These are phyloP conservation scores for Luffa acutangula DNA, from an alignment of 306 rosid genomes.

Conservation along the genomic window DNA sequence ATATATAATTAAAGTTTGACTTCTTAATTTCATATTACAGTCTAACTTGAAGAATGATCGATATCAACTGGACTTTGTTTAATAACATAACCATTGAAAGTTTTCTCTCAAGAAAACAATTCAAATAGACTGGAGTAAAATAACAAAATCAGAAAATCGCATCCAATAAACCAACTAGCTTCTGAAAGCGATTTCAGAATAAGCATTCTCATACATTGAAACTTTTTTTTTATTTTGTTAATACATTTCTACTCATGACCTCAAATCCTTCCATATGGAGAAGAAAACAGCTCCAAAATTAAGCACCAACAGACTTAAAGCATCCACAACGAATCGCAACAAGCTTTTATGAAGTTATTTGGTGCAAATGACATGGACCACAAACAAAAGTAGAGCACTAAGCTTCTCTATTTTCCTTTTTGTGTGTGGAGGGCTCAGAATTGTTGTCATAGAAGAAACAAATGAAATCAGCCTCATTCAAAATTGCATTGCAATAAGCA, in stretches of 20 bases:
- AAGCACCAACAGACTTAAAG: neutral
- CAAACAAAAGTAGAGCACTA: neutral
- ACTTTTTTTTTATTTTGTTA: neutral
- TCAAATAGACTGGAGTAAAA: neutral
- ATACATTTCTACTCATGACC: neutral
- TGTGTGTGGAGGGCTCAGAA: neutral
- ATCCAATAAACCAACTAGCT: neutral
- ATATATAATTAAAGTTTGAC: no score
- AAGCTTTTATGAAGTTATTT: neutral
- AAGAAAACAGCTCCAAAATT: neutral
- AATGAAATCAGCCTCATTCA: neutral
- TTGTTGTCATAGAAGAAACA: neutral
- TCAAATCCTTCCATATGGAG: neutral
- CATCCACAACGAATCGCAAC: neutral
- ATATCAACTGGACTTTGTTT: no score
- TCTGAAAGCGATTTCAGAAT: neutral
- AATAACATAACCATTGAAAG: neutral
- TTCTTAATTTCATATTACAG: no score
- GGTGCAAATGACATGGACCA: constrained; percentile 1
- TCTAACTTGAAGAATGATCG: neutral
- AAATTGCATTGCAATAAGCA: neutral
- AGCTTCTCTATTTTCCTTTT: neutral
- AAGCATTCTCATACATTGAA: neutral
- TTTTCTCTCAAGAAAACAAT: neutral
- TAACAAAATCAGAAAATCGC: neutral